A percentile compares a stretch with the other conserved stretches of the same genome.
These are phyloP conservation scores for Talaromyces sp. DNA, from an alignment of 2,329 filamentous ascomycete genomes.

Conservation along the genomic window DNA sequence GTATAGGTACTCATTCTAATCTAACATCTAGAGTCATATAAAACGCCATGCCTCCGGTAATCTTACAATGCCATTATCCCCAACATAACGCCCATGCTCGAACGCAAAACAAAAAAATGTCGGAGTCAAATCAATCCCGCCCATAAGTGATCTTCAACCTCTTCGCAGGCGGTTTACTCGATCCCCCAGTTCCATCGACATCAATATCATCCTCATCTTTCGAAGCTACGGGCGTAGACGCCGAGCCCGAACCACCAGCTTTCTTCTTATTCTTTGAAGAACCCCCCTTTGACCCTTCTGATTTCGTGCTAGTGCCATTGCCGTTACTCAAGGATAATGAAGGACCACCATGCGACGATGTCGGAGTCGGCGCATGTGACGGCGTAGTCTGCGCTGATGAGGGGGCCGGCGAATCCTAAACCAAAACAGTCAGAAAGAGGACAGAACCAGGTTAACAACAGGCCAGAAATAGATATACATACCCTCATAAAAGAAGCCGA, in stretches of 20 bases:
- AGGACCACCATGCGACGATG: slow-evolving; percentile 31
- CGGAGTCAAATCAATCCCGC: slow-evolving; percentile 28
- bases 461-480: slow-evolving; percentile 12
- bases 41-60: background rate
- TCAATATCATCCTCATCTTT: slow-evolving; percentile 30
- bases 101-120: slow-evolving; percentile 11
- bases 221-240: slow-evolving; percentile 15
- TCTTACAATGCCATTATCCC: background rate
- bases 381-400: slow-evolving; percentile 45
- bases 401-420: slow-evolving; percentile 39
- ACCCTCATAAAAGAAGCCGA: slow-evolving; percentile 46
- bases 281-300: slow-evolving; percentile 16
- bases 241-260: slow-evolving; percentile 18
- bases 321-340: slow-evolving; percentile 23
- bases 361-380: slow-evolving; percentile 44
- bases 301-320: slow-evolving; percentile 17
- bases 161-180: slow-evolving; percentile 36
- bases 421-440: no score
- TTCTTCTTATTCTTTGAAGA: slow-evolving; percentile 42
- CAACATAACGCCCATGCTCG: slow-evolving; percentile 8
- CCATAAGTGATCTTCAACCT: slow-evolving; percentile 45
- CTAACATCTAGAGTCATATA: background rate
- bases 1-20: background rate
- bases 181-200: slow-evolving; percentile 29
- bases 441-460: background rate